Base-by-base conservation (phyloP, 352 stramenopile genomes). In the Phytophthora europaea region DNA sequence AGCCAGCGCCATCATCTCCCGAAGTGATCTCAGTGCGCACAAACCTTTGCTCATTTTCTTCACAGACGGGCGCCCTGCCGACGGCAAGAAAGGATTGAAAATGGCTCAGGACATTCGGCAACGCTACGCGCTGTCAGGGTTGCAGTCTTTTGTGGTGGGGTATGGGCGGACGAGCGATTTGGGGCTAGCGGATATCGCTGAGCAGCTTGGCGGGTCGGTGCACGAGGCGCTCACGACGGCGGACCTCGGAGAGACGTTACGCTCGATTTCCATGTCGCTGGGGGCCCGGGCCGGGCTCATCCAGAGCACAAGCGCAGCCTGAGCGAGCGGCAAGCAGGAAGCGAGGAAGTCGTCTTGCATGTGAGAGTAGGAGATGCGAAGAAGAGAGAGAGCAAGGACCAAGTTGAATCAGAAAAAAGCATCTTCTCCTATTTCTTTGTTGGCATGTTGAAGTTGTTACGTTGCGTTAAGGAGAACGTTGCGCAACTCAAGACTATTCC, bases 21-120 rank as follows among this genome's bases (percentile, higher is more conserved):
- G 81, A 9, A 78, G 71, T 6, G 50, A 83, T 9, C 56, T 67
- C 26, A 67, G n/a, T 0, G 36, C 31, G 16, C 83, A 79, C 50
- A 73, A 62, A 22, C 81, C 81, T 1, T 74, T 82, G 26, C 34
- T 89, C 50, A 70, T 87, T 34, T 89, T 89, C 61, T 89, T 87
- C 47, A 83, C 79, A 0, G 76, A 89, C 61, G 79, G 79, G 10
- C 72, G 72, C 15, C 81, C 81, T 20, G 67, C 78, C 9, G 76
- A 84, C 36, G 16, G 18, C 8, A 77, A 79, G 45, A 73, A 84
- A 64, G 79, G 78, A 26, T 34, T 51, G 12, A 47, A 61, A 13
- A 47, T 84, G 34, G 81, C 79, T 1, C 51, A 59, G 23, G 61
- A 85, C 38, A 48, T 89, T 50, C 65, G 53, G 3, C 2, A 78